A percentile compares a stretch with the other conserved stretches of the same genome.
These are phyloP conservation scores for Gryganskiella cystojenkinii DNA, from an alignment of 192 early-diverging fungal species.

Conservation along the genomic window DNA sequence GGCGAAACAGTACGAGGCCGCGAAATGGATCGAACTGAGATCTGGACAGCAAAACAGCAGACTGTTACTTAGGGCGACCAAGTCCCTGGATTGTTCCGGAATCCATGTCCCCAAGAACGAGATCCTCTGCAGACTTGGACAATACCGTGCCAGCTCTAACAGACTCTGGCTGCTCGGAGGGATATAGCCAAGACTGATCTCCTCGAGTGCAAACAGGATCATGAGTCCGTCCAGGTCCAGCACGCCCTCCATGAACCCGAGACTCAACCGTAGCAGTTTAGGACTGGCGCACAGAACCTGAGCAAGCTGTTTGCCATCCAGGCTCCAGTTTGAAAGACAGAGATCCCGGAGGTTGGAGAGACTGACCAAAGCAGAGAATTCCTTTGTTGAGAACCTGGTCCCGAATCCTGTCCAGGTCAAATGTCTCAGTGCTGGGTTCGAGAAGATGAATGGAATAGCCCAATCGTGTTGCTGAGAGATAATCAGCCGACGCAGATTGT, in stretches of 20 bases:
- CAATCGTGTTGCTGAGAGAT: constrained; percentile 28
- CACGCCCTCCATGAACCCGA: constrained; percentile 26
- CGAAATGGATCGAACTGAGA: constrained; percentile 19
- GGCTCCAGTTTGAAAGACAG: constrained; percentile 31
- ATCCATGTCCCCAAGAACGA: constrained; percentile 40
- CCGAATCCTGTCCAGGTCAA: constrained; percentile 28
- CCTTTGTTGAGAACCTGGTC: not conserved
- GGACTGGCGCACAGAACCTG: constrained; percentile 21
- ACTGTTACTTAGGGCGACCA: constrained; percentile 11
- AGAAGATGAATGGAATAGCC: constrained; percentile 8
- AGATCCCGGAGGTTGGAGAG: constrained; percentile 20
- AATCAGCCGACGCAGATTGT: constrained; percentile 12
- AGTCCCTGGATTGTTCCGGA: constrained; percentile 14
- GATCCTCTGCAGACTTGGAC: constrained; percentile 18
- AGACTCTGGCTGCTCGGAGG: constrained; percentile 20
- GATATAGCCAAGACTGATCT: constrained; percentile 34
- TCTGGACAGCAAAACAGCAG: constrained; percentile 21
- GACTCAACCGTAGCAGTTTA: constrained; percentile 16
- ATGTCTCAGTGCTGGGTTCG: constrained; percentile 14
- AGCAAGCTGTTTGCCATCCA: constrained; percentile 11
- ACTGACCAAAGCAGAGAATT: constrained; percentile 2
- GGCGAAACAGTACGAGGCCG: constrained; percentile 22
- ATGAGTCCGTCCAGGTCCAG: constrained; percentile 14
- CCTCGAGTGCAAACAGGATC: constrained; percentile 23
- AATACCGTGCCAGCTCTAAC: constrained; percentile 14